Conservation (phyloP, 164 flowering plant species). For the Houttuynia cordata region DNA sequence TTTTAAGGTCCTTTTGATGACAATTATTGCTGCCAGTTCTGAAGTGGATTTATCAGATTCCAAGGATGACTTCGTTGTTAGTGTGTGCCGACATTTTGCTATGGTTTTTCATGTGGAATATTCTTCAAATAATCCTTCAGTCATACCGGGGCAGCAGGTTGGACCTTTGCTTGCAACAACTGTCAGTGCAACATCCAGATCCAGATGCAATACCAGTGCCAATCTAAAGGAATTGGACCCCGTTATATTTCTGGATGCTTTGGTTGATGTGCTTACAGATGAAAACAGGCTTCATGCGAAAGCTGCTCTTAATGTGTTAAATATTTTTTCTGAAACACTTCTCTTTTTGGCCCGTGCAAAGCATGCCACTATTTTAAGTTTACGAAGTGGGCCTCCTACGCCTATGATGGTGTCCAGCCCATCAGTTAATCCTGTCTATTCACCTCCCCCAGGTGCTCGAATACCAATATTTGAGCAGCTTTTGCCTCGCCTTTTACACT, state of each 20-base stretch:
- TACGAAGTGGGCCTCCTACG: constrained; percentile 78
- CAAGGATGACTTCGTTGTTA: constrained; percentile 69
- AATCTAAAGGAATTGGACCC: constrained; percentile 92
- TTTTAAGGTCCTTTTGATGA: constrained; percentile 80
- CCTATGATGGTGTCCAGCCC: constrained; percentile 99
- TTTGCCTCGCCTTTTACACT: constrained; percentile 88
- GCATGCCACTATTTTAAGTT: constrained; percentile 54
- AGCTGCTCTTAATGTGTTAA: constrained; percentile 79
- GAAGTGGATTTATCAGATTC: constrained; percentile 75
- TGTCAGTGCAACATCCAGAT: constrained; percentile 15
- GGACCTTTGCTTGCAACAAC: constrained; percentile 32
- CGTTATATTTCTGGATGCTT: constrained; percentile 82
- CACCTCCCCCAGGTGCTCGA: constrained; percentile 86
- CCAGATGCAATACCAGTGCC: constrained; percentile 29
- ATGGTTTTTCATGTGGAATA: constrained; percentile 70
- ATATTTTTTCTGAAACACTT: constrained; percentile 80
- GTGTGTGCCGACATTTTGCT: constrained; percentile 96
- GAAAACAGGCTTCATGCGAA: constrained; percentile 87
- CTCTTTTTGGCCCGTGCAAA: constrained; percentile 78
- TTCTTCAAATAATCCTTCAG: constrained; percentile 27
- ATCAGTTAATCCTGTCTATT: constrained; percentile 85
- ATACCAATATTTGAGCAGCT: constrained; percentile 94
- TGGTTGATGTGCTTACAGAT: constrained; percentile 88
- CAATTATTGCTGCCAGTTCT: constrained; percentile 72
- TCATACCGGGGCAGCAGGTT: constrained; percentile 31